Conservation (phyloP, 169 alveolate species). For the Cryptosporidium xiaoi region DNA sequence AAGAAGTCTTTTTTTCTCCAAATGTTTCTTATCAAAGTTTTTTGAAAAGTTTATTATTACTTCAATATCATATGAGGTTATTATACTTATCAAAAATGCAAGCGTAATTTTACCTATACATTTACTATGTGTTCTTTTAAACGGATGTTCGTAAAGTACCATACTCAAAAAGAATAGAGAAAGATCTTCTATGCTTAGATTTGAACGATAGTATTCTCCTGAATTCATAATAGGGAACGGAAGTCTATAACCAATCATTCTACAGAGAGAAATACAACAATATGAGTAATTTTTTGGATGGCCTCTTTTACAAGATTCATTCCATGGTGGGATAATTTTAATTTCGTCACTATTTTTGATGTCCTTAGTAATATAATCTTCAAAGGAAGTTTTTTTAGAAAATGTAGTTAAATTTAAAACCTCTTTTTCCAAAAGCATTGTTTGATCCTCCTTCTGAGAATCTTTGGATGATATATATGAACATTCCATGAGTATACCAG, state of each 20-base stretch:
- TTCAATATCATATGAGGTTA: slow-evolving; percentile 54
- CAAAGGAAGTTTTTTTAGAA: neutral
- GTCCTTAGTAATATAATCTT: neutral
- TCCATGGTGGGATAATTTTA: slow-evolving; percentile 60
- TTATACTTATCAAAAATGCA: slow-evolving; percentile 52
- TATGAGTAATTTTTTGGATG: slow-evolving; percentile 64
- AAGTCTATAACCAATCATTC: slow-evolving; percentile 73
- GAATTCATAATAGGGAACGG: slow-evolving; percentile 72
- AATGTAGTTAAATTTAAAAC: neutral
- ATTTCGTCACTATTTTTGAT: slow-evolving; percentile 13
- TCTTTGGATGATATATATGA: neutral
- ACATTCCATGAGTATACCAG: slow-evolving; percentile 42
- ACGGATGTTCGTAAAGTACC: slow-evolving; percentile 72
- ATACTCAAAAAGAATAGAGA: slow-evolving; percentile 61
- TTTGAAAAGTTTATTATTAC: slow-evolving; percentile 39
- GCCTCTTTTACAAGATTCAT: slow-evolving; percentile 73
- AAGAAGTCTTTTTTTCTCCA: slow-evolving; percentile 42
- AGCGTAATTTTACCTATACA: slow-evolving; percentile 62
- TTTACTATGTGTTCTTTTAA: slow-evolving; percentile 56
- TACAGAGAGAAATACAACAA: slow-evolving; percentile 64
- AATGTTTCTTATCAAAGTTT: slow-evolving; percentile 46
- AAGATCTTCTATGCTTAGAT: slow-evolving; percentile 60
- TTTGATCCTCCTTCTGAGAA: neutral
- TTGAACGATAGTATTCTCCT: slow-evolving; percentile 61
- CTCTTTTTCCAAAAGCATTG: slow-evolving; percentile 22